These are phyloP conservation scores for Alternaria sp. DNA, from an alignment of 2,329 filamentous ascomycete species.

Conservation along the genomic window DNA sequence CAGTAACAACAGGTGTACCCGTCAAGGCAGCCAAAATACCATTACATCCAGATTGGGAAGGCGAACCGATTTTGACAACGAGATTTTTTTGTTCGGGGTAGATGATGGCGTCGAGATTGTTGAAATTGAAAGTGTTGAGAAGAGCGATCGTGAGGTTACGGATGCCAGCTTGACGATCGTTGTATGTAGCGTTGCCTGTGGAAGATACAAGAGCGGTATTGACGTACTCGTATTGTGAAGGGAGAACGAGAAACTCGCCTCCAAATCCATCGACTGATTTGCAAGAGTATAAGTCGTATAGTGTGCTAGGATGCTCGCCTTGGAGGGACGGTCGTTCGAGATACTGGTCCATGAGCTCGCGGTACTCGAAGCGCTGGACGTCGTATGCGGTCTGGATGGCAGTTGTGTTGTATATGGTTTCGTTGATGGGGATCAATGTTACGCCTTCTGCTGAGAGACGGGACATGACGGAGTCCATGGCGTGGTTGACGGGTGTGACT, in stretches of 20 bases:
- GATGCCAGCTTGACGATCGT: conserved; percentile 59
- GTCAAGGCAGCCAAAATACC: conserved; percentile 65
- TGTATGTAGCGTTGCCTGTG: conserved; percentile 62
- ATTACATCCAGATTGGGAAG: conserved; percentile 67
- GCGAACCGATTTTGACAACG: conserved; percentile 65
- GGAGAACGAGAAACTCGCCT: conserved; percentile 67
- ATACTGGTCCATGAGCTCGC: conserved; percentile 64
- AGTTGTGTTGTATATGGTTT: conserved; percentile 61
- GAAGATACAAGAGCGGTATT: conserved; percentile 62
- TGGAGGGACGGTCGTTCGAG: conserved; percentile 57
- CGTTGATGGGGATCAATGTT: conserved; percentile 60
- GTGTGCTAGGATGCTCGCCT: conserved; percentile 56
- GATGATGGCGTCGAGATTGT: conserved; percentile 65
- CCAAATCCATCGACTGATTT: conserved; percentile 41
- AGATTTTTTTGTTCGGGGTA: conserved; percentile 72
- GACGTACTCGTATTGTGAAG: conserved; percentile 65
- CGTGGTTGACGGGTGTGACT: conserved; percentile 65
- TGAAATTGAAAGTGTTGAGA: conserved; percentile 58
- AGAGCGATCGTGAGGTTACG: conserved; percentile 62
- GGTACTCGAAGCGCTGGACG: conserved; percentile 69
- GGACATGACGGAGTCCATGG: conserved; percentile 59
- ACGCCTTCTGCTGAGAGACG: conserved; percentile 60
- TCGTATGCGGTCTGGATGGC: conserved; percentile 61
- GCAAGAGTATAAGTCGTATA: conserved; percentile 60
- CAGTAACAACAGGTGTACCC: conserved; percentile 62